A percentile compares a stretch with the other conserved stretches of the same genome.
Evolutionary conservation across 1,139 yeast genomes (phyloP).

Genomic region (Candida sojae): DNA sequence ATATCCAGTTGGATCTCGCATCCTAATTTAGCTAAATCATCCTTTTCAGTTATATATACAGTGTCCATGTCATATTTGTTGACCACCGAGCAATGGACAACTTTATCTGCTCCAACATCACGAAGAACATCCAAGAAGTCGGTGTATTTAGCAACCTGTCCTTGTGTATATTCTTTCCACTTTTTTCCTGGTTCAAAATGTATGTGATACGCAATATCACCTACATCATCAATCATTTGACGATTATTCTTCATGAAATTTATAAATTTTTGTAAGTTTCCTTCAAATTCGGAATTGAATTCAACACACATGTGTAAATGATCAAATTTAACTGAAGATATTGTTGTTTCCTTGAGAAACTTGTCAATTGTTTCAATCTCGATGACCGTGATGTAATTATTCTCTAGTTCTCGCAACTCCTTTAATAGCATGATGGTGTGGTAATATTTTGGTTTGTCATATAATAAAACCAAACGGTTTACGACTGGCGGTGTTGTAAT

Average conservation of each 20-base stretch:
- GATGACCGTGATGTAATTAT: constrained; percentile 22
- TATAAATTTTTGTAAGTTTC: constrained; percentile 21
- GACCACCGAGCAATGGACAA: constrained; percentile 41
- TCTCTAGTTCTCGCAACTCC: constrained; percentile 22
- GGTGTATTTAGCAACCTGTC: constrained; percentile 28
- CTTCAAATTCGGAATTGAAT: constrained; percentile 32
- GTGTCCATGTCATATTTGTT: constrained; percentile 40
- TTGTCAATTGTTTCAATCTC: constrained; percentile 20
- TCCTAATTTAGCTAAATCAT: constrained; percentile 35
- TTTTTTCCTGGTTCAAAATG: constrained; percentile 36
- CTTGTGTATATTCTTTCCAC: constrained; percentile 34
- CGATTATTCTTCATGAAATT: constrained; percentile 24
- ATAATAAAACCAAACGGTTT: constrained; percentile 30
- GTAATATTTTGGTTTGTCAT: constrained; percentile 32
- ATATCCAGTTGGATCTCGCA: constrained; percentile 45
- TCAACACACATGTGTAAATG: constrained; percentile 37
- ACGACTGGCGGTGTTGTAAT: not conserved
- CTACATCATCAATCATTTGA: constrained; percentile 19
- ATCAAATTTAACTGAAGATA: constrained; percentile 22
- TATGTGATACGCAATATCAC: constrained; percentile 38
- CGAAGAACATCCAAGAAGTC: constrained; percentile 26
- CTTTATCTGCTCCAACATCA: constrained; percentile 27
- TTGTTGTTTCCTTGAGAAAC: constrained; percentile 12
- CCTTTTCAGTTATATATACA: constrained; percentile 35
- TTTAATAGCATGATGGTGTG: constrained; percentile 31